These are phyloP conservation scores for Elsinoe necatrix DNA, from an alignment of 2,329 filamentous ascomycete genomes.

Conservation along the genomic window DNA sequence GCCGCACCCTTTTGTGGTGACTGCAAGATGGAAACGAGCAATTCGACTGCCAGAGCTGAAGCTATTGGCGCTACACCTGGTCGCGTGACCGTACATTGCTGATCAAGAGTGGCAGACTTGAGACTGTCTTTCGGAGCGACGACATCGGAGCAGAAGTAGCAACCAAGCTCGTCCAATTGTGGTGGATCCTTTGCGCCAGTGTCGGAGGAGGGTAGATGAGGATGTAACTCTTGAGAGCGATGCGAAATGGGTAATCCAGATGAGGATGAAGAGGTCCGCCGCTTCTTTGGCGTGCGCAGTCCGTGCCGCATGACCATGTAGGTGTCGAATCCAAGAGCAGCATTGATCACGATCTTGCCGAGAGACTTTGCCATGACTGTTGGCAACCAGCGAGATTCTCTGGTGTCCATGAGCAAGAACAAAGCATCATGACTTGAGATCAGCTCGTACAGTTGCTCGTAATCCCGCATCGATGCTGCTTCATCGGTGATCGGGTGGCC, in stretches of 20 bases:
- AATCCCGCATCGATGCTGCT: slow-evolving; percentile 61
- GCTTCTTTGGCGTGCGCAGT: slow-evolving; percentile 37
- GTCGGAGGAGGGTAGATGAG: background rate
- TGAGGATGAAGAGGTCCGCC: slow-evolving; percentile 20
- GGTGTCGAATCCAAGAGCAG: slow-evolving; percentile 90
- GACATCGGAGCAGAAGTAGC: slow-evolving; percentile 98
- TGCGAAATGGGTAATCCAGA: slow-evolving; percentile 15
- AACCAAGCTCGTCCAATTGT: slow-evolving; percentile 60
- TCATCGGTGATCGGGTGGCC: slow-evolving; percentile 79
- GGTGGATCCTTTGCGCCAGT: slow-evolving; percentile 31
- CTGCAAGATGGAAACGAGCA: slow-evolving; percentile 79
- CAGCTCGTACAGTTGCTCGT: slow-evolving; percentile 62
- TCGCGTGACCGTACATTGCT: slow-evolving; percentile 94
- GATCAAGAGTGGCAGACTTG: slow-evolving; percentile 90
- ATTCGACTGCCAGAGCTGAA: slow-evolving; percentile 81
- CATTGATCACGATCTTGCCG: slow-evolving; percentile 93
- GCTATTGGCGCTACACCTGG: slow-evolving; percentile 89
- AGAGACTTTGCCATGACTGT: slow-evolving; percentile 91
- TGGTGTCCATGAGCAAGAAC: slow-evolving; percentile 92
- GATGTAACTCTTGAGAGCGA: slow-evolving; percentile 4
- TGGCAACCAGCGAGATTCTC: slow-evolving; percentile 90
- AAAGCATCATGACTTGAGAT: slow-evolving; percentile 83
- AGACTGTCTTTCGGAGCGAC: slow-evolving; percentile 89
- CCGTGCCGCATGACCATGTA: slow-evolving; percentile 98
- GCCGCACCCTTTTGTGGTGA: slow-evolving; percentile 42